phyloP scores from a whole-genome alignment of 441 rosid genomes.

The Populus hybrid region DNA sequence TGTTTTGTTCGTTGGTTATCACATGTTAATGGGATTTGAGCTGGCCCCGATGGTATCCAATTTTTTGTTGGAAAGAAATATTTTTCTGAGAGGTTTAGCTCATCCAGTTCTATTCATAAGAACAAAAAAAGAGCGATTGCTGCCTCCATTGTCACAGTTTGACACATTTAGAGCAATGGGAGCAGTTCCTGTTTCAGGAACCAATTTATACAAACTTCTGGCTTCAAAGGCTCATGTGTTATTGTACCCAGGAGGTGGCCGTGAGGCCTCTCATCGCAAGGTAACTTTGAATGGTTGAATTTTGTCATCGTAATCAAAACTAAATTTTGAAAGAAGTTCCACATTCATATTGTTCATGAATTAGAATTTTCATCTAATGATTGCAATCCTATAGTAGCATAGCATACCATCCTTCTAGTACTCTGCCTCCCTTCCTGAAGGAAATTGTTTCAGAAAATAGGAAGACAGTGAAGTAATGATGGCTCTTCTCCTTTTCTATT shows the following conservation, averaged over 20 bases:
- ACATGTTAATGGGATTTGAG: constrained; percentile 76
- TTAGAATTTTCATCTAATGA: background rate
- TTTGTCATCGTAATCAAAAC: background rate
- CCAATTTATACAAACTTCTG: constrained; percentile 60
- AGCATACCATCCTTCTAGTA: background rate
- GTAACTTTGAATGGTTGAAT: constrained; percentile 24
- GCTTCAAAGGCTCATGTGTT: constrained; percentile 71
- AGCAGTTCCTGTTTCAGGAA: constrained; percentile 73
- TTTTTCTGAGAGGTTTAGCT: constrained; percentile 70
- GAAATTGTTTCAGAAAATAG: background rate
- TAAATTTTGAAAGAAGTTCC: background rate
- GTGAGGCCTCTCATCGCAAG: constrained; percentile 90
- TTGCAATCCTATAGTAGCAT: background rate
- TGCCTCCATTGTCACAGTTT: constrained; percentile 40
- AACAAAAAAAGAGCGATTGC: constrained; percentile 33
- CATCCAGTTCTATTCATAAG: constrained; percentile 65
- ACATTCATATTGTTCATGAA: background rate
- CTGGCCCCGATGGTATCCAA: constrained; percentile 46
- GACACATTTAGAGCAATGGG: constrained; percentile 69
- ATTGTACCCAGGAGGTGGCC: constrained; percentile 87
- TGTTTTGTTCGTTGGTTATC: constrained; percentile 81
- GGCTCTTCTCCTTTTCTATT: background rate
- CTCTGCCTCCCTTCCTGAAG: background rate
- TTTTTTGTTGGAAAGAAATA: constrained; percentile 54
- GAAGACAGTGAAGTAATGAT: background rate